A percentile compares a stretch with the other conserved stretches of the same genome.
Conservation (phyloP, 768 basidiomycete species). For the Rhodotorula diobovata region DNA sequence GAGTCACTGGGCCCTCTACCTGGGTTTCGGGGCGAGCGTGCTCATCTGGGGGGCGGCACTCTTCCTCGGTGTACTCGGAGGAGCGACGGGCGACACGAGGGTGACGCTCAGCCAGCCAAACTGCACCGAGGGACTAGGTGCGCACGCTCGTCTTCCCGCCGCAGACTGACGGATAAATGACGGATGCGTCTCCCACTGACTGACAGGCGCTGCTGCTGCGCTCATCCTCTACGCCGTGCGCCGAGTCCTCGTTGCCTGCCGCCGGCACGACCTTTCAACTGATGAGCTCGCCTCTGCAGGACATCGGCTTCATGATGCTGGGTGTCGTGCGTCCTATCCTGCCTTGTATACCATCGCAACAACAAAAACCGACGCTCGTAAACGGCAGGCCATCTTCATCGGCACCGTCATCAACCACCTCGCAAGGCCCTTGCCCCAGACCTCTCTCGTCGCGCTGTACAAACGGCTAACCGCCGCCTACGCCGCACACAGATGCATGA, state of each 20-base stretch:
- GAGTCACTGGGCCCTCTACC: conserved; percentile 4
- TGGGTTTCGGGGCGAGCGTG: not conserved
- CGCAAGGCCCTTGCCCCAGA: not conserved
- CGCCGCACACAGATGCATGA: not conserved
- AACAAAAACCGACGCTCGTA: too few relatives aligned
- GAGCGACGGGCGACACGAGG: not conserved
- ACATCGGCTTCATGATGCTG: conserved; percentile 22
- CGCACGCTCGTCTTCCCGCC: not conserved
- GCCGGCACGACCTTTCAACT: too few relatives aligned
- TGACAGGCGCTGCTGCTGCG: not conserved
- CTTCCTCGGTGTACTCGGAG: conserved; percentile 9
- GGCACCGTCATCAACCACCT: conserved; percentile 20
- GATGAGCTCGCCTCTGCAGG: not conserved
- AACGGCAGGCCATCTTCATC: conserved; percentile 9
- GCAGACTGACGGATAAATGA: too few relatives aligned
- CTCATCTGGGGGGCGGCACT: conserved; percentile 6
- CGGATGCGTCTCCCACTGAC: too few relatives aligned
- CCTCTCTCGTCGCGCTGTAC: too few relatives aligned
- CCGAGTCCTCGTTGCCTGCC: not conserved
- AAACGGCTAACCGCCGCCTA: too few relatives aligned
- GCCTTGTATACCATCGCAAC: too few relatives aligned
- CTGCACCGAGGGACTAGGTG: conserved; percentile 12
- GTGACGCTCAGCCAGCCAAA: conserved; percentile 18
- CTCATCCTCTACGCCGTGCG: not conserved
- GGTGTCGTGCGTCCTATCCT: not conserved